Evolutionary conservation across 2,329 filamentous ascomycete species (phyloP).

Genomic region (Tolypocladium inflatum): DNA sequence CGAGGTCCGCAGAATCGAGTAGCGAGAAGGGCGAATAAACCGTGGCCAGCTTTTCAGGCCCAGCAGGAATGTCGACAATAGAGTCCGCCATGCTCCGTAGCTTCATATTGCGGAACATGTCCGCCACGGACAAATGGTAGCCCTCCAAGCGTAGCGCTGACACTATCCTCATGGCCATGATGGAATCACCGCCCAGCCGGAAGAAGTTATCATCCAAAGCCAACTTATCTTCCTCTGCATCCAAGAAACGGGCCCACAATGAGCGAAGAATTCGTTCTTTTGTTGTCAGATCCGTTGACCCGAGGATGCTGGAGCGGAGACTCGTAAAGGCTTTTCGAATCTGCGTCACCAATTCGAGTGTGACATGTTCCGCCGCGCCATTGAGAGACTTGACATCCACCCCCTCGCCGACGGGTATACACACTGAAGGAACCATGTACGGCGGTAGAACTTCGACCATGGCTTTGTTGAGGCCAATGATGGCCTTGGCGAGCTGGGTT

Average conservation of each 20-base stretch:
- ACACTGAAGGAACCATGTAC: conserved; percentile 13
- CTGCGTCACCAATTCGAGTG: too few relatives aligned
- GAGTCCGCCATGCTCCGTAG: not conserved
- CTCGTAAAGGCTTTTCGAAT: too few relatives aligned
- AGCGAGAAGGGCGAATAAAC: conserved; percentile 13
- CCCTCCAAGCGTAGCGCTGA: conserved; percentile 13
- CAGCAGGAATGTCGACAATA: conserved; percentile 5
- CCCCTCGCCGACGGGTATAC: conserved; percentile 5
- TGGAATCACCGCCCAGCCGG: conserved; percentile 14
- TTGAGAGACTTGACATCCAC: conserved; percentile 4
- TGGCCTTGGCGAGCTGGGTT: conserved; percentile 8
- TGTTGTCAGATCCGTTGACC: conserved; percentile 4
- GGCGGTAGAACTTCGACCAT: conserved; percentile 14
- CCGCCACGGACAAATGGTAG: conserved; percentile 14
- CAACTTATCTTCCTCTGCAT: conserved; percentile 11
- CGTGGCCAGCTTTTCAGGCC: conserved; percentile 11
- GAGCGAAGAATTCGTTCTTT: conserved; percentile 10
- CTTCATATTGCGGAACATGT: conserved; percentile 18
- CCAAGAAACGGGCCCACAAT: conserved; percentile 12
- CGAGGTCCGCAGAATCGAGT: conserved; percentile 6
- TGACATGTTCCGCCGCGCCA: too few relatives aligned
- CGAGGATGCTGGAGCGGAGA: too few relatives aligned
- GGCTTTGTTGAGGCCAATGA: conserved; percentile 13
- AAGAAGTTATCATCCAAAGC: conserved; percentile 17
- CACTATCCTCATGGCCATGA: conserved; percentile 15